A percentile compares a stretch with the other conserved stretches of the same genome.
phyloP scores from a whole-genome alignment of 345 rosid genomes.

The Cardiospermum halicacabum region DNA sequence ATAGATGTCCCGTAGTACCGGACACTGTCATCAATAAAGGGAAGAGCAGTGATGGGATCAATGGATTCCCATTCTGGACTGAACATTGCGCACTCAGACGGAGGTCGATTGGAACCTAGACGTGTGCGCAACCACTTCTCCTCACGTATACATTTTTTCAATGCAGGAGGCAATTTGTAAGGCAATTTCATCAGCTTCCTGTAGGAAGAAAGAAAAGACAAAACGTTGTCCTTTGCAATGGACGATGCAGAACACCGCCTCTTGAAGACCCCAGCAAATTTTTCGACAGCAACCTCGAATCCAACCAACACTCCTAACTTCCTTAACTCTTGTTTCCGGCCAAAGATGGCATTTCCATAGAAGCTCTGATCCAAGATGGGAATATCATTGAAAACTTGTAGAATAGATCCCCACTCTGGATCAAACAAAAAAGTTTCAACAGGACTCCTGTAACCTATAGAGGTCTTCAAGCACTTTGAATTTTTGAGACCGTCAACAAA shows the following conservation, averaged over 20 bases:
- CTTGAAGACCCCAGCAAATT: conserved; percentile 36
- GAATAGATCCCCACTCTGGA: conserved; percentile 49
- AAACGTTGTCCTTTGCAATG: conserved; percentile 28
- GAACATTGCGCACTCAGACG: conserved; percentile 48
- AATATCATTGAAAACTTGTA: conserved; percentile 40
- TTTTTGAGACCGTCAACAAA: conserved; percentile 21
- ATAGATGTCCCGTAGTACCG: conserved; percentile 46
- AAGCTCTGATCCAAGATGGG: conserved; percentile 35
- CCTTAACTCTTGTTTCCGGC: conserved; percentile 36
- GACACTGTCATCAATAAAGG: conserved; percentile 45
- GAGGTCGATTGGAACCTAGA: conserved; percentile 48
- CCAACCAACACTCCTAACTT: conserved; percentile 43
- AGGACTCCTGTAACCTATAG: conserved; percentile 40
- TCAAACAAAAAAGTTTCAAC: conserved; percentile 49
- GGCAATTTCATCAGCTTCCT: conserved; percentile 24
- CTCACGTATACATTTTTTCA: conserved; percentile 32
- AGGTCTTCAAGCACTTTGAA: conserved; percentile 46
- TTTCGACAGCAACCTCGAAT: conserved; percentile 37
- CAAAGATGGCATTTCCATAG: conserved; percentile 31
- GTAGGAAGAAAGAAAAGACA: conserved; percentile 42
- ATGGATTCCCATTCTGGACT: conserved; percentile 55
- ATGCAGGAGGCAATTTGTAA: conserved; percentile 23
- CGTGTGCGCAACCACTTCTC: conserved; percentile 53
- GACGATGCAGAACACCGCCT: conserved; percentile 27
- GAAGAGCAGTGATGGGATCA: conserved; percentile 45